Percentiles rank a stretch among this genome's conserved stretches.
phyloP scores from a whole-genome alignment of 202 grass and related monocot species.

The Carex sylvatica region DNA sequence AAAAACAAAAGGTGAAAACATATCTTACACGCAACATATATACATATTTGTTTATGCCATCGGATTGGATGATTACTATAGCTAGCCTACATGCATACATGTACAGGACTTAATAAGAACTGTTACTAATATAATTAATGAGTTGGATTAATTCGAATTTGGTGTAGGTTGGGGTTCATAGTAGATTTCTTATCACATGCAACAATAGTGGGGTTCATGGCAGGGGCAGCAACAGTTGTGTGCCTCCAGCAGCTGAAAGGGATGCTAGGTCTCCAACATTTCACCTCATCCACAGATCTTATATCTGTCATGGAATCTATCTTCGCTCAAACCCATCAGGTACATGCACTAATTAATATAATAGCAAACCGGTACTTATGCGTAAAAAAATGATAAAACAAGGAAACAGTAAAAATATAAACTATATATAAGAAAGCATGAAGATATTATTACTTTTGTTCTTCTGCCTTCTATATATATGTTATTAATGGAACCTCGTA shows the following conservation, averaged over 20 bases:
- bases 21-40: background rate
- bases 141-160: background rate
- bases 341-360: conserved; percentile 15
- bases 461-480: background rate
- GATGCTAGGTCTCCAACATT: conserved; percentile 64
- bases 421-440: background rate
- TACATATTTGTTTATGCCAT: background rate
- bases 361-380: background rate
- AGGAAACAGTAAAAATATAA: background rate
- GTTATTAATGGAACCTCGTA: background rate
- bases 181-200: conserved; percentile 86
- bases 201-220: conserved; percentile 90
- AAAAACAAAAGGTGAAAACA: background rate
- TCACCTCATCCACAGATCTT: conserved; percentile 77
- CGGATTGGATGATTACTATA: background rate
- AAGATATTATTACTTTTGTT: background rate
- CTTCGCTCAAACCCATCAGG: conserved; percentile 72
- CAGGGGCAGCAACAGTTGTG: conserved; percentile 78
- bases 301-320: conserved; percentile 77
- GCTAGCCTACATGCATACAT: background rate
- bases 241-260: conserved; percentile 94
- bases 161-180: conserved; percentile 66
- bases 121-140: background rate
- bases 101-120: background rate
- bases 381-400: background rate